Evolutionary conservation across 192 early-diverging fungal genomes (phyloP).

Genomic region (Gigaspora rosea): DNA sequence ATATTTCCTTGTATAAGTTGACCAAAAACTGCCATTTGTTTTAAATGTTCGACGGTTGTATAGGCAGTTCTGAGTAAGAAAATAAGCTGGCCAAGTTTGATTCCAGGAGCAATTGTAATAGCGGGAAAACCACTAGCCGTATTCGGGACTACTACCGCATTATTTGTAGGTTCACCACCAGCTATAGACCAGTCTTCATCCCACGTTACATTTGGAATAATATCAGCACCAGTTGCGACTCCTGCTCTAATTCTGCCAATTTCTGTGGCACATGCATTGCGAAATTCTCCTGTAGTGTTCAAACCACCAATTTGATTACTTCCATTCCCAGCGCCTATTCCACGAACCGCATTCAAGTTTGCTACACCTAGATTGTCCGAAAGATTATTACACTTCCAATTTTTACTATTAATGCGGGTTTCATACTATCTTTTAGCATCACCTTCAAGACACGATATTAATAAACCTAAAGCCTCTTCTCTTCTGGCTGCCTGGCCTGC

Average conservation of each 20-base stretch:
- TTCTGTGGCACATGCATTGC: background rate
- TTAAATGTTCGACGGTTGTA: background rate
- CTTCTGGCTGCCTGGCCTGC: background rate
- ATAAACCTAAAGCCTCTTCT: background rate
- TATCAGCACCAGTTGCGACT: background rate
- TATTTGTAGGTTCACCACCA: background rate
- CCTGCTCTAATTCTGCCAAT: background rate
- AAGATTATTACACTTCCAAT: background rate
- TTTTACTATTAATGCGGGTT: background rate
- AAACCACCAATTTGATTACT: background rate
- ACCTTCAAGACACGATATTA: background rate
- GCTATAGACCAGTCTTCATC: background rate
- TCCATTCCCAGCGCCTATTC: background rate
- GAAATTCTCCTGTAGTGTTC: background rate
- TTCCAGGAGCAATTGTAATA: background rate
- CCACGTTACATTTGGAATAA: background rate
- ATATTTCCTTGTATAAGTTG: background rate
- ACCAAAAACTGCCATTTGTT: background rate
- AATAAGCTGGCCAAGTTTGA: background rate
- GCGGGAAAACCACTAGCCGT: background rate
- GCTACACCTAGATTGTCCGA: background rate
- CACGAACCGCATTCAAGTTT: background rate
- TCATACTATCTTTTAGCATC: background rate
- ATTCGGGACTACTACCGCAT: background rate
- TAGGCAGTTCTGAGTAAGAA: background rate